Base-by-base conservation (phyloP, 139 green algal genomes). In the Chlamydomonas incerta region DNA sequence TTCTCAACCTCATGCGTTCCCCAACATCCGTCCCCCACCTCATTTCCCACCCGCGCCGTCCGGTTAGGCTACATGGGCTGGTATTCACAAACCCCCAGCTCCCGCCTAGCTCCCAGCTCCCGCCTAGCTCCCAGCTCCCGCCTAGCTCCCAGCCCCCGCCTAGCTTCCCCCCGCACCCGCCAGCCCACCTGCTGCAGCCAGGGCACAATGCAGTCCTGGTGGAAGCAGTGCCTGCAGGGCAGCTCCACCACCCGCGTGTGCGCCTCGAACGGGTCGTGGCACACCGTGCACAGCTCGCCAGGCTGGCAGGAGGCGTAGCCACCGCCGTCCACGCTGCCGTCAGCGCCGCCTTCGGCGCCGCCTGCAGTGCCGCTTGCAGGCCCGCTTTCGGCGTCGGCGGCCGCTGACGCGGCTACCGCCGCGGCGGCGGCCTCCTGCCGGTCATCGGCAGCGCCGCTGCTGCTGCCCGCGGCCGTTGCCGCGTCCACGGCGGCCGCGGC, bases 171-270 rank as follows among this genome's bases (percentile, higher is more conserved):
- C 47, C 6, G 47, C 72, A 41, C 47, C 29, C 46, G 28, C 47
- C 71, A 14, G 10, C 84, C 4, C 50, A 89, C 85, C 85, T 86
- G 71, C 46, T 52, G 37, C 46, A 89, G 77, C 85, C 85, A 89
- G 31, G 85, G 85, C 79, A 91, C 21, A 47, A 91, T 73, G 72
- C 88, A 91, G 46, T 77, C 72, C 66, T 89, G 83, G 35, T 91
- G 88, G 73, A 91, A 91, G 83, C 77, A 85, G 66, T 91, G 85
- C 46, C 34, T 29, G 71, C 85, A 89, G 0, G 85, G 85, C 55
- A 89, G 77, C 85, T 91, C 63, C 72, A 91, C 57, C 70, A 89
- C 88, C 57, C 80, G 33, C 1, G 52, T 31, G 28, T 62, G 52
- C 8, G 57, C 35, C n/a, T 68, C 65, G 34, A 89, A 88, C 0